phyloP scores from a whole-genome alignment of 257 asterid species.

The Orobanche coerulescens region DNA sequence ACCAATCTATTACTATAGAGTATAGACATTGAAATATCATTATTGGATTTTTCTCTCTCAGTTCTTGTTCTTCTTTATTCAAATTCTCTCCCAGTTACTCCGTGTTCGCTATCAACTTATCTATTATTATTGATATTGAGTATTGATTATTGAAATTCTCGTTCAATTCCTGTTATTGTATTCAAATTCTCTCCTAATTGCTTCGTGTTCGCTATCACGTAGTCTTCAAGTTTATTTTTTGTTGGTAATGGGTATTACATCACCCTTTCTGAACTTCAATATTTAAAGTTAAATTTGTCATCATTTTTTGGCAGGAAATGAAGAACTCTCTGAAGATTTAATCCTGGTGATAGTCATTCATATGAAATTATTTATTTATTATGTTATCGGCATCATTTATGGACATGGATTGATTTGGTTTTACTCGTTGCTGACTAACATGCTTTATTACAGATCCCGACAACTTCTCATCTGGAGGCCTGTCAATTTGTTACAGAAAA shows the following conservation, averaged over 20 bases:
- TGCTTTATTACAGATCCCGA: conserved; percentile 60
- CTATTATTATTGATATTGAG: no score
- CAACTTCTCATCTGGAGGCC: conserved; percentile 91
- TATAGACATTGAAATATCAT: no score
- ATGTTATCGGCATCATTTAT: conserved; percentile 13
- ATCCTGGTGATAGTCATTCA: conserved; percentile 52
- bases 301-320: conserved; percentile 61
- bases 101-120: no score
- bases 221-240: background rate
- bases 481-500: conserved; percentile 64
- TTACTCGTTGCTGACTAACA: conserved; percentile 19
- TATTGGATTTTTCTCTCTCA: no score
- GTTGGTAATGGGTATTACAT: conserved; percentile 6
- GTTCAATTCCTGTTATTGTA: no score
- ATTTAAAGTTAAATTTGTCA: conserved; percentile 22
- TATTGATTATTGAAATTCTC: no score
- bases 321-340: conserved; percentile 65
- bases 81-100: no score
- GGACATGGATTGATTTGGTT: conserved; percentile 21
- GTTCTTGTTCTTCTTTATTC: no score
- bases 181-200: no score
- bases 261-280: conserved; percentile 13
- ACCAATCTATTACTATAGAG: no score
- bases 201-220: no score
- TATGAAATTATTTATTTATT: conserved; percentile 1